A percentile compares a stretch with the other conserved stretches of the same genome.
These are phyloP conservation scores for Mangifera indica DNA, from an alignment of 345 rosid species.

Conservation along the genomic window DNA sequence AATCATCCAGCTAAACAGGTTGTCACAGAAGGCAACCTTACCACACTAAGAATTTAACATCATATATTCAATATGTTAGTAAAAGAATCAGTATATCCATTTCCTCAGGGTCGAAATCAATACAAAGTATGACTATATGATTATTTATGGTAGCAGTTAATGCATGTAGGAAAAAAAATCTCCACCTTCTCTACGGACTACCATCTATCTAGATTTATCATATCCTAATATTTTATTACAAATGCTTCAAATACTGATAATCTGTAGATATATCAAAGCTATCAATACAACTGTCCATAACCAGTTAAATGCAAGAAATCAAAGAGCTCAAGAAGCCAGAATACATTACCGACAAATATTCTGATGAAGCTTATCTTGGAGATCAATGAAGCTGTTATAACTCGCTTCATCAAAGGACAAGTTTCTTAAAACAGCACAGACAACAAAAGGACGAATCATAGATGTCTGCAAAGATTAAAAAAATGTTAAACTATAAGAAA, in stretches of 20 bases:
- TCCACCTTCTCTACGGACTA: background rate
- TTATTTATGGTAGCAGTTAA: background rate
- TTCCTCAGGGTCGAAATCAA: no score
- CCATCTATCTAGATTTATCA: background rate
- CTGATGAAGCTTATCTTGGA: slow-evolving; percentile 95
- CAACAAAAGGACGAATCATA: slow-evolving; percentile 60
- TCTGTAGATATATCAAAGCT: no score
- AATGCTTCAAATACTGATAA: background rate
- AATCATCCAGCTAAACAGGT: background rate
- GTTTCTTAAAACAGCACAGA: slow-evolving; percentile 89
- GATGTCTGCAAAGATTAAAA: slow-evolving; percentile 51
- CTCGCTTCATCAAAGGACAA: slow-evolving; percentile 78
- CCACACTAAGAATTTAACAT: background rate
- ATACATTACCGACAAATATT: slow-evolving; percentile 79
- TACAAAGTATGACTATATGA: background rate
- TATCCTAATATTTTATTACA: background rate
- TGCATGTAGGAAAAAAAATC: background rate
- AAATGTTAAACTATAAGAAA: background rate
- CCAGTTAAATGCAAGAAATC: background rate
- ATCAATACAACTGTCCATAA: background rate
- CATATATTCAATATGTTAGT: no score
- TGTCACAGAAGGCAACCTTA: background rate
- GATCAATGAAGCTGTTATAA: slow-evolving; percentile 92
- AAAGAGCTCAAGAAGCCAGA: background rate
- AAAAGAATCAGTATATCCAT: no score